Conservation (phyloP, 495 filamentous ascomycete genomes). For the Penicillium pancosmium region DNA sequence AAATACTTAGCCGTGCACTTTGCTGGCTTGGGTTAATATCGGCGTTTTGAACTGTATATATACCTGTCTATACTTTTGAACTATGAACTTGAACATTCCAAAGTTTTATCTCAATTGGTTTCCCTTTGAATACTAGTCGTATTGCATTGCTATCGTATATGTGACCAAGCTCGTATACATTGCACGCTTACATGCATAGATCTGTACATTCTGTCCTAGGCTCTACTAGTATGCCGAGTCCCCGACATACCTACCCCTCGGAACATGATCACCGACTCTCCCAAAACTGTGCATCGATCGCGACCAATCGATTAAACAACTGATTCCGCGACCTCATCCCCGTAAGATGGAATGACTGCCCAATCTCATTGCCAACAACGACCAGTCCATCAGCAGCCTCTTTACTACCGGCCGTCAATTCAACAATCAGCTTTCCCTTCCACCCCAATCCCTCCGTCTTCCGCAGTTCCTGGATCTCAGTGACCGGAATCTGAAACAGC, state of each 20-base stretch:
- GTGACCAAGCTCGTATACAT: too few species aligned
- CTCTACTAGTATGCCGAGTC: too few species aligned
- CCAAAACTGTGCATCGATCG: constrained; percentile 87
- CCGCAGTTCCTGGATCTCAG: constrained; percentile 68
- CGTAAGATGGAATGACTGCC: constrained; percentile 63
- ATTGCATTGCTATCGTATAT: neutral
- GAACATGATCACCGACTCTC: constrained; percentile 64
- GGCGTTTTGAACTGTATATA: constrained; percentile 17
- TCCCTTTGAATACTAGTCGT: neutral
- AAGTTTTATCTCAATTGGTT: neutral
- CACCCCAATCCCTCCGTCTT: constrained; percentile 86
- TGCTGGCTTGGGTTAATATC: constrained; percentile 4
- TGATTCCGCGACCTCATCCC: constrained; percentile 77
- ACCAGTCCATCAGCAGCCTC: constrained; percentile 80
- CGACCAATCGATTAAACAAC: constrained; percentile 81
- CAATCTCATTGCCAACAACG: constrained; percentile 56
- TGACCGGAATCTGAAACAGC: constrained; percentile 53
- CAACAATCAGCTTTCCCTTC: constrained; percentile 86
- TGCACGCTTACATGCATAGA: too few species aligned
- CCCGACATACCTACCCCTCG: too few species aligned
- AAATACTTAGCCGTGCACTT: neutral
- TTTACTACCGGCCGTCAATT: constrained; percentile 69
- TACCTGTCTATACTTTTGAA: neutral
- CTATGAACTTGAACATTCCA: neutral
- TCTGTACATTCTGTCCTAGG: too few species aligned